Evolutionary conservation across 2,329 filamentous ascomycete species (phyloP).

Genomic region (Coniochaeta sp.): DNA sequence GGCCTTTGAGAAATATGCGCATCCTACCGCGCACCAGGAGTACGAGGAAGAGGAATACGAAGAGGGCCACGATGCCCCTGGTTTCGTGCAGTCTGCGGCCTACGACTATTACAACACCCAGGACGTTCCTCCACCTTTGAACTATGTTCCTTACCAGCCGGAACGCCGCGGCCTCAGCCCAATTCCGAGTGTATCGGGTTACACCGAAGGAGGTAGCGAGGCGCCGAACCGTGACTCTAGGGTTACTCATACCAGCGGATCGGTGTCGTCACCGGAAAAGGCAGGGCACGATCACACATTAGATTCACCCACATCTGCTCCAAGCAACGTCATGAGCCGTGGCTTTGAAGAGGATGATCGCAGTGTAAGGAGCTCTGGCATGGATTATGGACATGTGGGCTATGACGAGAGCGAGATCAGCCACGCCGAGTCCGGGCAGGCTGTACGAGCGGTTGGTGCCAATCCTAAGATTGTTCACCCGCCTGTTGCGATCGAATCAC

Average conservation of each 20-base stretch:
- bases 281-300: slow-evolving; percentile 32
- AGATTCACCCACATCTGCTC: slow-evolving; percentile 50
- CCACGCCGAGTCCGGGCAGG: slow-evolving; percentile 55
- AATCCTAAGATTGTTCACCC: slow-evolving; percentile 73
- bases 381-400: slow-evolving; percentile 46
- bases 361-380: slow-evolving; percentile 43
- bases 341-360: slow-evolving; percentile 55
- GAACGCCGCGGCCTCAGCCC: slow-evolving; percentile 73
- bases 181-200: slow-evolving; percentile 87
- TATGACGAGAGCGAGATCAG: slow-evolving; percentile 52
- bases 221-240: slow-evolving; percentile 49
- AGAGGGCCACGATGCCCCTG: slow-evolving; percentile 33
- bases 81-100: slow-evolving; percentile 22
- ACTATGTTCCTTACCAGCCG: slow-evolving; percentile 61
- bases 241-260: slow-evolving; percentile 43
- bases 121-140: slow-evolving; percentile 56
- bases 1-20: slow-evolving; percentile 33
- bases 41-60: slow-evolving; percentile 36
- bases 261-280: slow-evolving; percentile 56
- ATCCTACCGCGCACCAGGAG: slow-evolving; percentile 21
- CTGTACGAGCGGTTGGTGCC: slow-evolving; percentile 62
- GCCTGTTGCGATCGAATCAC: slow-evolving; percentile 70
- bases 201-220: slow-evolving; percentile 62
- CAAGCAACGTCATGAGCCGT: slow-evolving; percentile 37
- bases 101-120: slow-evolving; percentile 50